phyloP scores from a whole-genome alignment of 257 asterid species.

The Capsicum rhomboideum region DNA sequence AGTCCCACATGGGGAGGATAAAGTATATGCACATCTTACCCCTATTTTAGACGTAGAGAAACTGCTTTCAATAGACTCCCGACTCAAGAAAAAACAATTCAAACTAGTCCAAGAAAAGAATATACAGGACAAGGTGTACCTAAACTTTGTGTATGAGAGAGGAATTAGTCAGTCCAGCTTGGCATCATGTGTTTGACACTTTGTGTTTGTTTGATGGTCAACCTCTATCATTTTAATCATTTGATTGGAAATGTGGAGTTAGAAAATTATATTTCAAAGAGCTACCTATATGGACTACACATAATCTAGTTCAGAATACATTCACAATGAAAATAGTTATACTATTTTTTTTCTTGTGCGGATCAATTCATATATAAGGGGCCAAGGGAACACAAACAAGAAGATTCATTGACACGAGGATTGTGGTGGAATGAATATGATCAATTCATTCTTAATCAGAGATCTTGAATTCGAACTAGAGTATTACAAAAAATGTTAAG shows the following conservation, averaged over 20 bases:
- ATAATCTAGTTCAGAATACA: background rate
- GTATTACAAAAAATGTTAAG: background rate
- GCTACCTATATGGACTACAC: background rate
- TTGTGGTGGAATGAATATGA: background rate
- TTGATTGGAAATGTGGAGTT: background rate
- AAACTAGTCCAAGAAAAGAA: background rate
- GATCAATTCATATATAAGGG: background rate
- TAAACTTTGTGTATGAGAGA: background rate
- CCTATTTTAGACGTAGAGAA: background rate
- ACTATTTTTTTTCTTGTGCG: background rate
- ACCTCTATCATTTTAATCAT: background rate
- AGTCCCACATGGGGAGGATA: background rate
- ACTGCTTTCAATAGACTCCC: rapidly evolving
- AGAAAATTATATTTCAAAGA: background rate
- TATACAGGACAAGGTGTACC: background rate
- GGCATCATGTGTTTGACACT: background rate
- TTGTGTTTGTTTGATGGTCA: background rate
- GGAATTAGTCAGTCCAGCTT: background rate
- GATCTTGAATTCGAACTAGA: rapidly evolving
- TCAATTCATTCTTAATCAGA: background rate
- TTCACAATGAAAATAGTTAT: background rate
- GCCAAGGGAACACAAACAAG: background rate
- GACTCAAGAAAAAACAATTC: background rate
- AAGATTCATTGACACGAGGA: background rate
- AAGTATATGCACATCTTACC: background rate